Evolutionary conservation across 805 yeast genomes (phyloP), one percentile per base, ranked within the genome.

Genomic region (Barnettozyma botsteinii): DNA sequence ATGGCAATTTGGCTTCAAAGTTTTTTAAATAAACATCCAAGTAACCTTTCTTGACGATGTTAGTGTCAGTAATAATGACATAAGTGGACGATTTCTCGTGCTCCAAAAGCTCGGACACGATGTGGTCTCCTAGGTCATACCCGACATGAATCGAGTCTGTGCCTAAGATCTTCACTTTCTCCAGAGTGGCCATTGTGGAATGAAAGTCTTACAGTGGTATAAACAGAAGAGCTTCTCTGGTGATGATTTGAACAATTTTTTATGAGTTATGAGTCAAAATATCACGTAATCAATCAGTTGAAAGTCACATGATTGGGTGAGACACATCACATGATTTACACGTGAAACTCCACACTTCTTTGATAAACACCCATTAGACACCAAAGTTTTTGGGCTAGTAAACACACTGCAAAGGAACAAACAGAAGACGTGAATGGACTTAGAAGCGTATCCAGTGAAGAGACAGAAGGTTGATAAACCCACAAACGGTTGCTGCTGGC

Each of bases 121-220:
- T 79, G 53, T 85, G 89, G 43, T 73, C 69, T 51, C 77, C 79
- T 51, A 89, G 79, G 39, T 81, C 75, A 66, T 80, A 87, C 27
- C 98, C 98, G 46, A 93, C 88, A 62, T 86, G 95, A 64, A 93
- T 87, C 42, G 82, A 70, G 40, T 88, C 88, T 47, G 75, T 64
- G 14, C 96, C 95, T 53, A 93, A 73, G 54, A 89, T 89, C 40
- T 78, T 66, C 36, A 87, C 88, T 59, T 76, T 82, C 42, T 49
- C 55, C 13, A 52, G 10, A 23, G 35, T 15, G 13, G 29, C 7
- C 35, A 33, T 33, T 25, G 7, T 25, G 6, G 24, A 22, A n/a
- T 17, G 5, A 10, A n/a, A 27, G 10, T 13, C 8, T 27, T 27
- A 17, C 14, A 14, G 30, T 17, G 20, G 4, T 10, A n/a, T 29